Conservation (phyloP, 2,329 filamentous ascomycete species). For the Aspergillus sp. region DNA sequence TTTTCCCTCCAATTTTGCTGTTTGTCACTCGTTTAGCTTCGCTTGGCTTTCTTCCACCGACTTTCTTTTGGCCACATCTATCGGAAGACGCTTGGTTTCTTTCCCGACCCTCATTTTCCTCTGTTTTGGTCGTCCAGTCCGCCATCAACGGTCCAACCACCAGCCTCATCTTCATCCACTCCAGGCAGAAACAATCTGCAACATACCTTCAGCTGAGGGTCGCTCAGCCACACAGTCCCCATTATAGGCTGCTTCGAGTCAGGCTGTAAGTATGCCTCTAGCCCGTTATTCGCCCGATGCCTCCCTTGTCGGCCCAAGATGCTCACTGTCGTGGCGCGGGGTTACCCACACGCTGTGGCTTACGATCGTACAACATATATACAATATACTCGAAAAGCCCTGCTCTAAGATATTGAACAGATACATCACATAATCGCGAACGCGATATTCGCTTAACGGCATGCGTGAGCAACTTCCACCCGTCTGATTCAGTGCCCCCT, state of each 20-base stretch:
- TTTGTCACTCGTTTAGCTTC: not conserved
- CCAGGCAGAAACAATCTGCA: conserved; percentile 2
- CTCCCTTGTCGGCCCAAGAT: not conserved
- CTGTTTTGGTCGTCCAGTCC: not conserved
- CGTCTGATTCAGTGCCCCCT: not conserved
- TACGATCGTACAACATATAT: not conserved
- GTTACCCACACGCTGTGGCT: not conserved
- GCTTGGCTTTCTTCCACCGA: not conserved
- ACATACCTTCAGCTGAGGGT: not conserved
- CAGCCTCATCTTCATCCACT: conserved; percentile 2
- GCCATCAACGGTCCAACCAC: not conserved
- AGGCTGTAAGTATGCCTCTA: not conserved
- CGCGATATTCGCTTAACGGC: not conserved
- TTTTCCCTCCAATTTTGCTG: not conserved
- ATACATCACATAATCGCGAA: no score
- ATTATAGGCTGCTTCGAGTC: not conserved
- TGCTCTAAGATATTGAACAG: no score
- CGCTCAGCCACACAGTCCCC: conserved; percentile 2
- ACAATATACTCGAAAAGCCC: not conserved
- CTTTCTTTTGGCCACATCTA: not conserved
- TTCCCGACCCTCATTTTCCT: not conserved
- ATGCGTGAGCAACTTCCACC: conserved; percentile 4
- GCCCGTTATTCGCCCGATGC: not conserved
- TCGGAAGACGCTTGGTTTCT: not conserved
- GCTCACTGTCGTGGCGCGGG: not conserved